These are phyloP conservation scores for Linanthus parryae DNA, from an alignment of 148 eudicot genomes.

Conservation along the genomic window DNA sequence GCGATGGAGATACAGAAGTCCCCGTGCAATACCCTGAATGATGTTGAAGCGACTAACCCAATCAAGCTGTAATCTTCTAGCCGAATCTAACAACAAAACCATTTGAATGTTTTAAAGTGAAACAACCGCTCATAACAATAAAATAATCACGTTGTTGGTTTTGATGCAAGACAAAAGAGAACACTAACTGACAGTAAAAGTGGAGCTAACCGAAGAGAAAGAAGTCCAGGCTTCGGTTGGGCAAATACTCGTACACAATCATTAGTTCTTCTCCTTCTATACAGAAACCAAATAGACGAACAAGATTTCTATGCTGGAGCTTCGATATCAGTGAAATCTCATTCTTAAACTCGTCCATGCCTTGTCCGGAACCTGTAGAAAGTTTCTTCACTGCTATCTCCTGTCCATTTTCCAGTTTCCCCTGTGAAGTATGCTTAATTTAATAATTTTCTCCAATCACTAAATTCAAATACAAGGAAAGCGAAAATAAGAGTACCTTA, in stretches of 20 bases:
- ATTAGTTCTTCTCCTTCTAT: conserved; percentile 23
- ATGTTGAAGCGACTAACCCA: conserved; percentile 25
- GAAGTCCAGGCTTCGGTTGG: conserved; percentile 31
- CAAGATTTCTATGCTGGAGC: no score
- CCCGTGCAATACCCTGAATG: conserved; percentile 25
- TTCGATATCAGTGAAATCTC: conserved; percentile 31
- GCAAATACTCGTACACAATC: conserved; percentile 30
- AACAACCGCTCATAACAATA: not conserved
- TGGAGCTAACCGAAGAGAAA: no score
- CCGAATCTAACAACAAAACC: conserved; percentile 8
- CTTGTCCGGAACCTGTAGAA: conserved; percentile 32
- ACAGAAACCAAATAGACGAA: conserved; percentile 26
- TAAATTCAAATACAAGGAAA: not conserved
- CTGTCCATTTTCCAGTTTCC: conserved; percentile 21
- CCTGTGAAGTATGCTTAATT: not conserved
- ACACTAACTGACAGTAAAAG: no score
- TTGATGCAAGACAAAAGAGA: no score
- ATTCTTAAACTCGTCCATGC: conserved; percentile 31
- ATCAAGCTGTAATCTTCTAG: not conserved
- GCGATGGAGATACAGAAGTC: conserved; percentile 30
- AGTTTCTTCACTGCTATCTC: conserved; percentile 34
- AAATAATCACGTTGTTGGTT: no score
- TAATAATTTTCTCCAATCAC: not conserved
- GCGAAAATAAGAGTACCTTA: conserved; percentile 4
- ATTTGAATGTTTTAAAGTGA: not conserved